Evolutionary conservation across 257 asterid species (phyloP), one percentile per base, ranked within the genome.

Genomic region (Anisodus acutangulus): DNA sequence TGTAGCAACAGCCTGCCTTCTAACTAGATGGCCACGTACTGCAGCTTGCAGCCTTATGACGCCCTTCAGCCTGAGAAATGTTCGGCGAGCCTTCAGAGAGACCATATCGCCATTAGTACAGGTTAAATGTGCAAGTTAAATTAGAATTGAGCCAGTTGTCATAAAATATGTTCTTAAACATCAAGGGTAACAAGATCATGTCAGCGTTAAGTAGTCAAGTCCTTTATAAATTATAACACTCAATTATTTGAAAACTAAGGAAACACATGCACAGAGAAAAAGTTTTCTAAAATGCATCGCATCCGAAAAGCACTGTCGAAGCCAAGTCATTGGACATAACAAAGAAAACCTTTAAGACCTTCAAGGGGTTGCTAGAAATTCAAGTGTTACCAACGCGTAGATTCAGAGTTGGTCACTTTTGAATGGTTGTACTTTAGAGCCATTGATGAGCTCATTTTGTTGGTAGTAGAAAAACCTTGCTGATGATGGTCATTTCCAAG

Each of bases 1-100:
- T 68, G 91, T 85, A 15, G 91, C 84, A 79, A 86, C 88, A 87
- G 90, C 91, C 82, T 87, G 91, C 88, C 90, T 87, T 70, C 89
- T 84, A 31, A 89, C 91, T 81, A 89, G 78, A 82, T 79, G 82
- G 22, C 91, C 90, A 63, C 91, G 91, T 35, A 87, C 84, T 57
- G 87, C 63, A 55, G 90, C 90, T 87, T 89, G 91, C 3, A 89
- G 82, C 84, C 64, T 82, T 81, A 70, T 79, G 63, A 82, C 55
- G 49, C 83, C 86, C 63, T 87, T 81, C 54, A 87, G 88, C 8
- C 88, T 53, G 15, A 74, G 68, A 72, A 85, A 84, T 79, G 81
- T 88, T 45, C 86, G 89, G 10, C 89, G 90, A 78, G 86, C 89
- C 91, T 89, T 83, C 88, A 82, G 67, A n/a, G 51, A 79, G 43